These are phyloP conservation scores for Catunica adiposa DNA, from an alignment of 2,329 filamentous ascomycete genomes.

Conservation along the genomic window DNA sequence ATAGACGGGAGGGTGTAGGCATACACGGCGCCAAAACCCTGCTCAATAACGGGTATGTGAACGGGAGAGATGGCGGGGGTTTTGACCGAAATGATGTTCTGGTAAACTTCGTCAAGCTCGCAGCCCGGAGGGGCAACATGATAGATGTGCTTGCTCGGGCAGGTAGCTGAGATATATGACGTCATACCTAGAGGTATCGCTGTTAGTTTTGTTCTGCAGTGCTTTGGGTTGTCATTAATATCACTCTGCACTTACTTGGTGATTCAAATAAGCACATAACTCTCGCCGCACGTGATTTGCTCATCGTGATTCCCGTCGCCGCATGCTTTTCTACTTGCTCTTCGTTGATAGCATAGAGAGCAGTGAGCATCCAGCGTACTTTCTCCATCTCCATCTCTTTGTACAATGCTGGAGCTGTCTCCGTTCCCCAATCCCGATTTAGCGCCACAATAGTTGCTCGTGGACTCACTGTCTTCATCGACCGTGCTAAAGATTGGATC, in stretches of 20 bases:
- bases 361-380: constrained; percentile 45
- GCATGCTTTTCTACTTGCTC: constrained; percentile 2
- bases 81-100: constrained; percentile 26
- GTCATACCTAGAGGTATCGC: constrained; percentile 25
- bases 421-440: constrained; percentile 32
- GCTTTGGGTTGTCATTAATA: background rate
- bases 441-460: constrained; percentile 38
- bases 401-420: constrained; percentile 31
- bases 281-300: constrained; percentile 4
- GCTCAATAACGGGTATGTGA: constrained; percentile 24
- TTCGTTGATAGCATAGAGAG: constrained; percentile 29
- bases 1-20: constrained; percentile 39
- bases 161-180: constrained; percentile 31
- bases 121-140: constrained; percentile 26
- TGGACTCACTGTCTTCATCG: constrained; percentile 37
- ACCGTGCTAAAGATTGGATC: constrained; percentile 36
- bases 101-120: constrained; percentile 18
- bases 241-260: constrained; percentile 24
- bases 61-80: constrained; percentile 24
- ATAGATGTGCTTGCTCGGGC: constrained; percentile 26
- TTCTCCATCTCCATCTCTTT: constrained; percentile 37
- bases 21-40: constrained; percentile 33
- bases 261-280: constrained; percentile 36
- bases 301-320: constrained; percentile 1
- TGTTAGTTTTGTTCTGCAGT: too few relatives aligned